These are phyloP conservation scores for Nicotiana rustica DNA, from an alignment of 305 asterid genomes.

Conservation along the genomic window DNA sequence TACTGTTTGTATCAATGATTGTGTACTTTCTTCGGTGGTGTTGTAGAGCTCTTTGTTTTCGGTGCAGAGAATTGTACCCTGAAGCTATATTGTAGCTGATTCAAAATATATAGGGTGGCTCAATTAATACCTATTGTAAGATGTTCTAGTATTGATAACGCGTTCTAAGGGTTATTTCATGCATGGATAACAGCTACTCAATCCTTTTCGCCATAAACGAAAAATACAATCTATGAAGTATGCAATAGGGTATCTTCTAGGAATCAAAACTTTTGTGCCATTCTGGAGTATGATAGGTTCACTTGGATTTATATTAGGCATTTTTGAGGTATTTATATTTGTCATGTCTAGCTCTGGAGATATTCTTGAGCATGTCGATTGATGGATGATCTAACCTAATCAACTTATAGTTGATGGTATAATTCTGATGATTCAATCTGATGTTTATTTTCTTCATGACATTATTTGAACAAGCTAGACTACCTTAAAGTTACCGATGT, in stretches of 20 bases:
- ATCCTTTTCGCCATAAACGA: not conserved
- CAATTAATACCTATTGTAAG: conserved; percentile 17
- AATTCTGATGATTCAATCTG: not conserved
- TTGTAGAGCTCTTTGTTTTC: not conserved
- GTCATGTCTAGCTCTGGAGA: not conserved
- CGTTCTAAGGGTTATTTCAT: not conserved
- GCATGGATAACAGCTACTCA: not conserved
- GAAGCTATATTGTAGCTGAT: not conserved
- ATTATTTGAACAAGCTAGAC: not conserved
- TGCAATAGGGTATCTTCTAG: not conserved
- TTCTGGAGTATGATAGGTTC: not conserved
- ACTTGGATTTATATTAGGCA: not conserved
- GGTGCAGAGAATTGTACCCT: not conserved
- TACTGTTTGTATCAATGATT: not conserved
- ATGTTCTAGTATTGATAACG: not conserved
- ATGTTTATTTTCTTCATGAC: not conserved
- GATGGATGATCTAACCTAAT: not conserved
- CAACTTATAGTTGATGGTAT: not conserved
- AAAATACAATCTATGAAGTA: not conserved
- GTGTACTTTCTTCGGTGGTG: not conserved
- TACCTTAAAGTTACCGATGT: not conserved
- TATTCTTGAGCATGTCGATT: not conserved
- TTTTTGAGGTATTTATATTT: not conserved
- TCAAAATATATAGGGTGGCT: not conserved
- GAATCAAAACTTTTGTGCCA: not conserved